phyloP scores from a whole-genome alignment of 148 eudicot genomes.

The Vaccinium myrtillus region DNA sequence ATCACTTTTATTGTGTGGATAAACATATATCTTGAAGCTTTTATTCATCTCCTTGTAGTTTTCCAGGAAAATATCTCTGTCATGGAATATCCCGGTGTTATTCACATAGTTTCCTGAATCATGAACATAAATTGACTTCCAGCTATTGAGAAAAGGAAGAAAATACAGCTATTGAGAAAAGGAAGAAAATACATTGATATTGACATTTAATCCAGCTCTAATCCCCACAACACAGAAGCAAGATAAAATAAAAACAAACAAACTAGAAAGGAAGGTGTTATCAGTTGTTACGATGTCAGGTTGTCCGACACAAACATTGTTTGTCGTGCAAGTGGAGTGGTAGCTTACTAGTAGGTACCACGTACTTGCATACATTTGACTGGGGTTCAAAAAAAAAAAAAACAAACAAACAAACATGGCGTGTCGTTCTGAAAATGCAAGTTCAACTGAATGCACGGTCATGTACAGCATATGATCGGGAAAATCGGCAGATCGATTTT shows the following conservation, averaged over 20 bases:
- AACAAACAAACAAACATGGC: no score
- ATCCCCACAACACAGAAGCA: neutral
- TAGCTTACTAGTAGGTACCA: no score
- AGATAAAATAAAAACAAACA: neutral
- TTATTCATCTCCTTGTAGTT: slow-evolving; percentile 70
- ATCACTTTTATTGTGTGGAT: slow-evolving; percentile 59
- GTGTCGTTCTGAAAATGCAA: no score
- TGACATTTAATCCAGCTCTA: neutral
- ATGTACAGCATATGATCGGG: no score
- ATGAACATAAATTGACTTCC: slow-evolving; percentile 18
- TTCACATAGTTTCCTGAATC: slow-evolving; percentile 27
- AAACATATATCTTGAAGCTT: slow-evolving; percentile 64
- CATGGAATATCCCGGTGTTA: slow-evolving; percentile 54
- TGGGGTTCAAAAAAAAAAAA: no score
- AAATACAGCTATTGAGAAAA: neutral
- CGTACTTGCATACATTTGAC: no score
- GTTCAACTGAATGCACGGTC: no score
- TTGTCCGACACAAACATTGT: no score
- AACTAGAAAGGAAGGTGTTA: no score
- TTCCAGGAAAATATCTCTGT: slow-evolving; percentile 48
- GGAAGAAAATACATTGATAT: neutral
- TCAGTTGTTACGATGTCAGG: no score
- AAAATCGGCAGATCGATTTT: no score
- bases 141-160: neutral
- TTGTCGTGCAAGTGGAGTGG: no score